Evolutionary conservation across 108 stramenopile species (phyloP).

Genomic region (Pelagomonas calceolata): DNA sequence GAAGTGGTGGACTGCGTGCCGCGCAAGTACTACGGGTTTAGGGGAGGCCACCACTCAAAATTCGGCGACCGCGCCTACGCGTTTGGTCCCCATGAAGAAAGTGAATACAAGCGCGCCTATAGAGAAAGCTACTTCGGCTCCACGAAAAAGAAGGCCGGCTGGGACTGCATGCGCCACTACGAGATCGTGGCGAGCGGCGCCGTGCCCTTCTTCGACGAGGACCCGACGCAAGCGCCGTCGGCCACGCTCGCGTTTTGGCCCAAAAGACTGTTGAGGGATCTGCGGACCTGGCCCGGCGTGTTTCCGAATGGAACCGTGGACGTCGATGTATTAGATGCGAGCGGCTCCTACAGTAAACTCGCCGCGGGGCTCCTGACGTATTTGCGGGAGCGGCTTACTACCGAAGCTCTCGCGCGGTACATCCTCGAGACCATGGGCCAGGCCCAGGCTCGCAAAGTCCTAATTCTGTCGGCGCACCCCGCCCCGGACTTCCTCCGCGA

Average conservation of each 20-base stretch:
- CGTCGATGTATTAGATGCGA: not conserved
- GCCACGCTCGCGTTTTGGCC: not conserved
- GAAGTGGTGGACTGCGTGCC: not conserved
- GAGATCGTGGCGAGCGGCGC: conserved; percentile 4
- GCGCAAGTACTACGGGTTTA: not conserved
- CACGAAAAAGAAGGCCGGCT: conserved; percentile 3
- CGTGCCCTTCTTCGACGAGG: not conserved
- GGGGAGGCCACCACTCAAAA: not conserved
- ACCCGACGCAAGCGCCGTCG: not conserved
- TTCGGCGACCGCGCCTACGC: not conserved
- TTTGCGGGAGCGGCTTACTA: not conserved
- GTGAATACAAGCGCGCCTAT: not conserved
- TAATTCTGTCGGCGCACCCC: not conserved
- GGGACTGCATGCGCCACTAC: conserved; percentile 13
- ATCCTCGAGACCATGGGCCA: conserved; percentile 2
- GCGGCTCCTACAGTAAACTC: not conserved
- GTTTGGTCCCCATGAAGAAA: not conserved
- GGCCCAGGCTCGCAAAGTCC: not conserved
- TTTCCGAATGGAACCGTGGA: not conserved
- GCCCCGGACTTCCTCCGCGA: not conserved
- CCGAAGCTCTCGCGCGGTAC: not conserved
- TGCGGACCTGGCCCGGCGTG: no score
- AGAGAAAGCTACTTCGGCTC: not conserved
- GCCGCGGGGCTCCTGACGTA: not conserved
- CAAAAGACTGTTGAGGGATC: no score